These are phyloP conservation scores for Acacia melanoxylon DNA, from an alignment of 306 rosid genomes.

Conservation along the genomic window DNA sequence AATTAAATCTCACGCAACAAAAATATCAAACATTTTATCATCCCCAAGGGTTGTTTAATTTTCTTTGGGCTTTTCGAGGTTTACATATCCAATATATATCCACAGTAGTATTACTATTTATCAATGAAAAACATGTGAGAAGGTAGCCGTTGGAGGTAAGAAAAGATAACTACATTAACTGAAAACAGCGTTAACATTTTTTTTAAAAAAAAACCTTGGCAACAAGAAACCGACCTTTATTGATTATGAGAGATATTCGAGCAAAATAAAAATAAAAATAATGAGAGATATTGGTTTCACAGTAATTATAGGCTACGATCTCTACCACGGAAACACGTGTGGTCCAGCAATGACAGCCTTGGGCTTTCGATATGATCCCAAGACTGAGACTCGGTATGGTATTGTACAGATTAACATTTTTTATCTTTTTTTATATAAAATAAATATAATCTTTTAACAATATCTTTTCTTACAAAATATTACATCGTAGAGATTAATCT, in stretches of 20 bases:
- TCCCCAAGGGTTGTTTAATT: not conserved
- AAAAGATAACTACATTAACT: not conserved
- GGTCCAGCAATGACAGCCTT: not conserved
- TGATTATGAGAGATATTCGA: not conserved
- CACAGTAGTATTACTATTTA: not conserved
- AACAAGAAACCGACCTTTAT: not conserved
- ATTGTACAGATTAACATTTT: no score
- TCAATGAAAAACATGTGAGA: not conserved
- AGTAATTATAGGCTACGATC: not conserved
- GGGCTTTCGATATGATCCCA: not conserved
- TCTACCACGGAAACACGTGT: not conserved
- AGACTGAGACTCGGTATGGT: no score
- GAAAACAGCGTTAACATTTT: not conserved
- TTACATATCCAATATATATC: not conserved
- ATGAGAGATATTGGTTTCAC: not conserved
- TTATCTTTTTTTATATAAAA: no score
- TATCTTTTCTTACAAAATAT: no score
- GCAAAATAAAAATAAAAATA: no score
- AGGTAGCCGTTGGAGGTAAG: no score
- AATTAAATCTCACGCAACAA: not conserved
- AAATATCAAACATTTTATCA: not conserved
- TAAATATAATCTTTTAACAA: no score
- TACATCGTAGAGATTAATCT: no score
- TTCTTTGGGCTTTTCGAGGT: not conserved
- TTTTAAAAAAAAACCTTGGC: fast-evolving